Base-by-base conservation (phyloP, 768 basidiomycete genomes). In the Lactifluus volemus region DNA sequence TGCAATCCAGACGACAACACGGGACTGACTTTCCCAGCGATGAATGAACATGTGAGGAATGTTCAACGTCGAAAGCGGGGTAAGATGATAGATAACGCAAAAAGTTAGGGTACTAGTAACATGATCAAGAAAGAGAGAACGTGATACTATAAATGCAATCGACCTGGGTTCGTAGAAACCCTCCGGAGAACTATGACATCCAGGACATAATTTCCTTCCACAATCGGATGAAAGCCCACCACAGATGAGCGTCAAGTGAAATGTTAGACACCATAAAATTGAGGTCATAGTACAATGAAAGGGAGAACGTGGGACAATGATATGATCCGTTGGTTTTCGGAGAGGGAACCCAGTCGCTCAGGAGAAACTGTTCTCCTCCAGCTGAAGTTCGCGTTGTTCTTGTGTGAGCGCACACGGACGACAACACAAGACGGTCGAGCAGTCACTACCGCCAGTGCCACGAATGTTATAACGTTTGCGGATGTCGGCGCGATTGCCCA, bases 401-500 rank as follows among this genome's bases (percentile, higher is more conserved):
- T 83, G 81, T 0, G 73, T 73, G 49, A 83, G 76, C 11, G 73
- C 74, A 67, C 82, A 84, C 17, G 80, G 74, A 0, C 66, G 63
- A 66, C 81, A 82, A 65, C 71, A 81, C 25, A 69, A 73, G 0
- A 76, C 68, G 4, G 73, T 58, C 44, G 68, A 68, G 63, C 76
- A 81, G 60, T 81, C 81, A 3, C 71, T 71, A 54, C 71, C 70
- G 11, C 69, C 65, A n/a, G 72, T 71, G 17, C 81, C 82, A 25
- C 73, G 72, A 67, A 83, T 79, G 53, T 70, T 70, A 68, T 81
- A 80, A 38, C 81, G 76, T 12, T 53, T 30, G 50, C 81, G 77
- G 55, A 77, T 66, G 32, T 69, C 67, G 6, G 72, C 71, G 54
- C 81, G 76, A 57, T 68, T 73, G 36, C 72, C 70, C 21, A 74